These are phyloP conservation scores for Rhizophlyctis rosea DNA, from an alignment of 192 early-diverging fungal species.

Conservation along the genomic window DNA sequence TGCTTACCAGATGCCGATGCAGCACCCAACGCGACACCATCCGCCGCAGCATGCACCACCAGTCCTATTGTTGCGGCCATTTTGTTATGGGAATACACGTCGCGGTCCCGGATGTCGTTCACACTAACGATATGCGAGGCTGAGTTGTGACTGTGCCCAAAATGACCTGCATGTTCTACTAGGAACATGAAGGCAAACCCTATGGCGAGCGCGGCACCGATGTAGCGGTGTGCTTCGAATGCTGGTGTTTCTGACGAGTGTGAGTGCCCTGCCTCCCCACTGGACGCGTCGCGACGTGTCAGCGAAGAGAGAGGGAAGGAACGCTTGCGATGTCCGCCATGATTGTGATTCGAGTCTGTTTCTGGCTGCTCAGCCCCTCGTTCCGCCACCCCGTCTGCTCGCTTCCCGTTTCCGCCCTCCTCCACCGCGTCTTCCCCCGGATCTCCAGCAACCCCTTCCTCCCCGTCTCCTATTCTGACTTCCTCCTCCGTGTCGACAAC, in stretches of 20 bases:
- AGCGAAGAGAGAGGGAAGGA: too few species aligned
- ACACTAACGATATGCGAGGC: constrained; percentile 22
- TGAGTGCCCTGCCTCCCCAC: constrained; percentile 12
- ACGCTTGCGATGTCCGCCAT: too few species aligned
- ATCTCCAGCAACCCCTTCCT: not conserved
- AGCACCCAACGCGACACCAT: constrained; percentile 92
- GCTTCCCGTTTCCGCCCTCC: not conserved
- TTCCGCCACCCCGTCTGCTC: not conserved
- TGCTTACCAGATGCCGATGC: constrained; percentile 60
- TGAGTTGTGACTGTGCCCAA: constrained; percentile 6
- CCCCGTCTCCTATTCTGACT: not conserved
- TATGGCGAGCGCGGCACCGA: constrained; percentile 74
- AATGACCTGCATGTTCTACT: constrained; percentile 65
- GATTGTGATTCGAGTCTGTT: not conserved
- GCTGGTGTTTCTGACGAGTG: not conserved
- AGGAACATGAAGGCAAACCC: constrained; percentile 91
- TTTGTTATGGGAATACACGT: not conserved
- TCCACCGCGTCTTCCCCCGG: not conserved
- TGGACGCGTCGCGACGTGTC: not conserved
- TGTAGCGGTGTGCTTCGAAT: constrained; percentile 53
- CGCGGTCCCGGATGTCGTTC: constrained; percentile 27
- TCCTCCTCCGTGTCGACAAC: not conserved
- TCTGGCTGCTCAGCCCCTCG: not conserved
- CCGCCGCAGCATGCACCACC: constrained; percentile 93
- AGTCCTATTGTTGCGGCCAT: constrained; percentile 79